Evolutionary conservation across 169 alveolate species (phyloP).

Genomic region (Plasmodium yoelii): DNA sequence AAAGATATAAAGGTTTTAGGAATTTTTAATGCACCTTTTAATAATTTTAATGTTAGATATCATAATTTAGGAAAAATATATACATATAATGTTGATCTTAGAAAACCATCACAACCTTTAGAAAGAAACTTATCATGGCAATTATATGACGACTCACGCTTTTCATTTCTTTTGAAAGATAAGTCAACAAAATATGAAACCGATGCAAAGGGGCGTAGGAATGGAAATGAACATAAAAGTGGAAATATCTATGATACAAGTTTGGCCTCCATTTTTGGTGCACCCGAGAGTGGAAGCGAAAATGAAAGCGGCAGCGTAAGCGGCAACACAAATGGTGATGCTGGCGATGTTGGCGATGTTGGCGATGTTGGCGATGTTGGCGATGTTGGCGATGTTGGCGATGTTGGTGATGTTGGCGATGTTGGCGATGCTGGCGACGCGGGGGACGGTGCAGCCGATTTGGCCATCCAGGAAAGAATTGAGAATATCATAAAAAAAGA

Average conservation of each 20-base stretch:
- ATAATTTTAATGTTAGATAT: constrained; percentile 78
- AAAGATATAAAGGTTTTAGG: constrained; percentile 79
- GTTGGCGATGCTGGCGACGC: too few species aligned
- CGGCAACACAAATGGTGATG: too few species aligned
- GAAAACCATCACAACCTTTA: constrained; percentile 78
- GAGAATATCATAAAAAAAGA: neutral
- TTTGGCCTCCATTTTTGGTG: neutral
- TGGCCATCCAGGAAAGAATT: neutral
- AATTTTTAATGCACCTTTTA: constrained; percentile 76
- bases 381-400: too few species aligned
- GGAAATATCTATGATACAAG: neutral
- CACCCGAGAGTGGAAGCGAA: too few species aligned
- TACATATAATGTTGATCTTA: constrained; percentile 80
- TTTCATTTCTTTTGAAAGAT: constrained; percentile 34
- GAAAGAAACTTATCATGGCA: constrained; percentile 86
- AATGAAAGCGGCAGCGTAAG: too few species aligned
- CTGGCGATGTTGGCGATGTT: too few species aligned
- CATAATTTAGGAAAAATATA: constrained; percentile 84
- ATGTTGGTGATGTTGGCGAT: too few species aligned
- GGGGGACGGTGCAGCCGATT: too few species aligned
- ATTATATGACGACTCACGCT: constrained; percentile 76
- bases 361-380: too few species aligned
- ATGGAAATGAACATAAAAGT: neutral
- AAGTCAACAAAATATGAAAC: neutral
- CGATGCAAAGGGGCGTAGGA: too few species aligned